These are phyloP conservation scores for Beauveria sp. DNA, from an alignment of 2,329 filamentous ascomycete genomes.

Conservation along the genomic window DNA sequence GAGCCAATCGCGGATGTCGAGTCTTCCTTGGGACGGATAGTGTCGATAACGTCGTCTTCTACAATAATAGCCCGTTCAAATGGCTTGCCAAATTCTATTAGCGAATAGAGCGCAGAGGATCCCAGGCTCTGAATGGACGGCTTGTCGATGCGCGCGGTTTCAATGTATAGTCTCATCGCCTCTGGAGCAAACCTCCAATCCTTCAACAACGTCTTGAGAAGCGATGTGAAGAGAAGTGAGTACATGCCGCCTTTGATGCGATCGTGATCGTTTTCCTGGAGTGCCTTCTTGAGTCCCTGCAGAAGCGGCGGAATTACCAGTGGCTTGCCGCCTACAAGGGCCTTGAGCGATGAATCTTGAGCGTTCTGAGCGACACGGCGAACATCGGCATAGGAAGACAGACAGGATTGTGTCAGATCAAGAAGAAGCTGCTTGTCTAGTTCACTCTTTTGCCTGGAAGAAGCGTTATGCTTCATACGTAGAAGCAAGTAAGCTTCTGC, in stretches of 20 bases:
- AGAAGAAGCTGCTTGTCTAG: conserved; percentile 78
- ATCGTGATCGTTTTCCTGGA: conserved; percentile 75
- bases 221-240: conserved; percentile 77
- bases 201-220: conserved; percentile 77
- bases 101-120: conserved; percentile 69
- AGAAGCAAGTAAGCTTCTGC: conserved; percentile 93
- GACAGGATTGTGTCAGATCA: conserved; percentile 81
- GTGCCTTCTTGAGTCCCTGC: conserved; percentile 66
- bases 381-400: conserved; percentile 90
- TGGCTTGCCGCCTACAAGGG: conserved; percentile 77
- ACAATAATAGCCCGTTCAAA: conserved; percentile 81
- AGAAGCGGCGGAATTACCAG: conserved; percentile 87
- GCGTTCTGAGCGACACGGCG: conserved; percentile 88
- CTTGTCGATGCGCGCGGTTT: conserved; percentile 84
- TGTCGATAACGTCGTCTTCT: conserved; percentile 60
- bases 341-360: conserved; percentile 87
- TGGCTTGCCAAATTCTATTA: conserved; percentile 87
- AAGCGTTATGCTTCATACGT: conserved; percentile 87
- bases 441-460: conserved; percentile 79
- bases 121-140: conserved; percentile 89
- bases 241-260: conserved; percentile 94
- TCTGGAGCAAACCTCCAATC: conserved; percentile 94
- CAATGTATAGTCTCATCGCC: conserved; percentile 84
- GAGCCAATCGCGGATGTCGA: conserved; percentile 50
- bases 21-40: conserved; percentile 62